Evolutionary conservation across 257 asterid genomes (phyloP).

Genomic region (Nicotiana obtusifolia): DNA sequence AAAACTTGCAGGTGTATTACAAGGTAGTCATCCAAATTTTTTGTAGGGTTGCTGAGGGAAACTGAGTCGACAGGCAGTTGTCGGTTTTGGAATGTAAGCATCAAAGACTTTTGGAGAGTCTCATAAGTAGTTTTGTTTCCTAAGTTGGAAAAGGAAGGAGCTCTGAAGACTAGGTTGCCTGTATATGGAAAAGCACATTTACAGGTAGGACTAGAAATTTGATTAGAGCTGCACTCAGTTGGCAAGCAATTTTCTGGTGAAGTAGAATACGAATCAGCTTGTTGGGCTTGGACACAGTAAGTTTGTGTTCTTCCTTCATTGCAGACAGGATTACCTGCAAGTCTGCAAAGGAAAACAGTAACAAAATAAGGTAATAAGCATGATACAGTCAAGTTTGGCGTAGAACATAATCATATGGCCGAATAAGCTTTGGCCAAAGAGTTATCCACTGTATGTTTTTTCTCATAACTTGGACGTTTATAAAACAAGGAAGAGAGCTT

Average conservation of each 20-base stretch:
- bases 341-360: slow-evolving; percentile 37
- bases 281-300: slow-evolving; percentile 40
- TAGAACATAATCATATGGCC: background rate
- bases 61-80: slow-evolving; percentile 71
- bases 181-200: slow-evolving; percentile 66
- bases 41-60: slow-evolving; percentile 49
- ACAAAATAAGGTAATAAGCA: background rate
- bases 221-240: slow-evolving; percentile 31
- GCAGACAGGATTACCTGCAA: slow-evolving; percentile 56
- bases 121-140: slow-evolving; percentile 39
- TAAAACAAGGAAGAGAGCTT: slow-evolving; percentile 14
- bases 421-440: background rate
- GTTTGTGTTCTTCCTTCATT: slow-evolving; percentile 24
- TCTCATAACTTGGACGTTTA: background rate
- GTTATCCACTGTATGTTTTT: background rate
- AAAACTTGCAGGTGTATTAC: slow-evolving; percentile 46
- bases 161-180: slow-evolving; percentile 57
- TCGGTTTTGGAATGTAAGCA: slow-evolving; percentile 33
- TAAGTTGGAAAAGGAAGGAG: slow-evolving; percentile 69
- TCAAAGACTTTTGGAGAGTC: slow-evolving; percentile 35
- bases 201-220: slow-evolving; percentile 62
- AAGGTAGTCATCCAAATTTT: slow-evolving; percentile 43
- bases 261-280: slow-evolving; percentile 40
- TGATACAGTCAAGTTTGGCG: background rate
- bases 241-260: slow-evolving; percentile 45